Percentiles rank a stretch among this genome's conserved stretches.
These are phyloP conservation scores for Blastomyces emzantsi DNA, from an alignment of 2,329 filamentous ascomycete species.

Conservation along the genomic window DNA sequence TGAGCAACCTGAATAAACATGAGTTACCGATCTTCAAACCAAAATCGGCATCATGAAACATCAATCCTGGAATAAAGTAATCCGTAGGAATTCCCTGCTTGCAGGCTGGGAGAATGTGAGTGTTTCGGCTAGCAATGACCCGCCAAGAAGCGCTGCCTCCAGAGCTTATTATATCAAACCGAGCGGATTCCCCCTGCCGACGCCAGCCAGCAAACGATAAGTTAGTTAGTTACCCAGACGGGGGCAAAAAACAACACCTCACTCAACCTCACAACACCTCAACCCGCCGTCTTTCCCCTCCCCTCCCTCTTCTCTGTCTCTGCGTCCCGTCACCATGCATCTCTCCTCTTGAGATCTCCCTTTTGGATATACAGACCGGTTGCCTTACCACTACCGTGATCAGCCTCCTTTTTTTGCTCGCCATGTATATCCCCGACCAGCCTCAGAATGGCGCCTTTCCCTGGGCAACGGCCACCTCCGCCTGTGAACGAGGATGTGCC, in stretches of 20 bases:
- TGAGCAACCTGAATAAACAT: neutral
- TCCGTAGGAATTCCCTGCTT: neutral
- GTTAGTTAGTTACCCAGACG: too few relatives aligned
- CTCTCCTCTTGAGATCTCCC: neutral
- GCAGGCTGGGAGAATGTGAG: neutral
- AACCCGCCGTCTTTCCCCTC: too few relatives aligned
- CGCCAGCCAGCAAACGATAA: neutral
- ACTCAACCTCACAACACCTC: neutral
- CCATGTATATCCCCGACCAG: slow-evolving; percentile 7
- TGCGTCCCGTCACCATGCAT: neutral
- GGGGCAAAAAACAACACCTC: neutral
- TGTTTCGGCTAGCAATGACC: too few relatives aligned
- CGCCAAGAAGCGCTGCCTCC: too few relatives aligned
- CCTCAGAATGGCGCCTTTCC: neutral
- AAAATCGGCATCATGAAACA: too few relatives aligned
- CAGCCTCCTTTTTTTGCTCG: neutral
- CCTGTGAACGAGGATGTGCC: slow-evolving; percentile 2
- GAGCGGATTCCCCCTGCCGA: neutral
- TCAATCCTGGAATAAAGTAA: too few relatives aligned
- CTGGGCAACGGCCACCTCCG: neutral
- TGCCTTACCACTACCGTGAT: neutral
- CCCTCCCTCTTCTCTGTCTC: neutral
- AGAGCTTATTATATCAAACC: neutral
- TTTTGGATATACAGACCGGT: neutral
- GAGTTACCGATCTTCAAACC: too few relatives aligned